Conservation (phyloP, 2,329 filamentous ascomycete species). For the Scytalidium lignicola region DNA sequence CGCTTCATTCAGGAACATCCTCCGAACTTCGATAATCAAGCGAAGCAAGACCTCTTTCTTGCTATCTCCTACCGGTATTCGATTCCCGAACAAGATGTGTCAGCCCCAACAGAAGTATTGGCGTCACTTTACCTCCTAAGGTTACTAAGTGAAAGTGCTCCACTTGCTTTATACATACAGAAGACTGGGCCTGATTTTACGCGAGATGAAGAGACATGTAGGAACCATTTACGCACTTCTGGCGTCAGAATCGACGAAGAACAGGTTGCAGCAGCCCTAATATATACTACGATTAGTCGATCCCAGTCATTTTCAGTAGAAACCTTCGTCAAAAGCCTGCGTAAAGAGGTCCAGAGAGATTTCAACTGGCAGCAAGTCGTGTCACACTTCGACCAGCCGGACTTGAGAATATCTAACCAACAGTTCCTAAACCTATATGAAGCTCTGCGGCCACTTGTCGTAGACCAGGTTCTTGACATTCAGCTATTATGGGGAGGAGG, state of each 20-base stretch:
- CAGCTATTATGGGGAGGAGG: constrained; percentile 84
- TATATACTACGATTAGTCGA: constrained; percentile 58
- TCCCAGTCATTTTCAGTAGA: constrained; percentile 48
- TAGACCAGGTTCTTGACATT: constrained; percentile 67
- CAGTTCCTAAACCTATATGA: constrained; percentile 82
- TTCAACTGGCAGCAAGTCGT: constrained; percentile 71
- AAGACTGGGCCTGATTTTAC: constrained; percentile 71
- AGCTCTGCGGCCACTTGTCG: constrained; percentile 68
- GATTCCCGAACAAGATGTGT: constrained; percentile 53
- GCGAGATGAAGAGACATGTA: constrained; percentile 64
- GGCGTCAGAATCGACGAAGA: constrained; percentile 68
- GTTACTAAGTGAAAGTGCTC: constrained; percentile 55
- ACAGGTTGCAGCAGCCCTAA: constrained; percentile 75
- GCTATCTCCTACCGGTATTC: constrained; percentile 58
- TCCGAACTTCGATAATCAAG: constrained; percentile 74
- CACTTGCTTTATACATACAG: constrained; percentile 64
- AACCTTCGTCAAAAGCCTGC: constrained; percentile 56
- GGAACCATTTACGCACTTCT: constrained; percentile 47
- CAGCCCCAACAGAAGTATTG: constrained; percentile 66
- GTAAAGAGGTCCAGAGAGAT: constrained; percentile 55
- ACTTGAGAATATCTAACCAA: constrained; percentile 66
- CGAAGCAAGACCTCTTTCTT: constrained; percentile 62
- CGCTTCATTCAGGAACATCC: constrained; percentile 83
- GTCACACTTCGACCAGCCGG: constrained; percentile 72
- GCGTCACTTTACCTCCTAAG: constrained; percentile 66